Base-by-base conservation (phyloP, 2,329 filamentous ascomycete genomes). In the Fusarium duplospermum region DNA sequence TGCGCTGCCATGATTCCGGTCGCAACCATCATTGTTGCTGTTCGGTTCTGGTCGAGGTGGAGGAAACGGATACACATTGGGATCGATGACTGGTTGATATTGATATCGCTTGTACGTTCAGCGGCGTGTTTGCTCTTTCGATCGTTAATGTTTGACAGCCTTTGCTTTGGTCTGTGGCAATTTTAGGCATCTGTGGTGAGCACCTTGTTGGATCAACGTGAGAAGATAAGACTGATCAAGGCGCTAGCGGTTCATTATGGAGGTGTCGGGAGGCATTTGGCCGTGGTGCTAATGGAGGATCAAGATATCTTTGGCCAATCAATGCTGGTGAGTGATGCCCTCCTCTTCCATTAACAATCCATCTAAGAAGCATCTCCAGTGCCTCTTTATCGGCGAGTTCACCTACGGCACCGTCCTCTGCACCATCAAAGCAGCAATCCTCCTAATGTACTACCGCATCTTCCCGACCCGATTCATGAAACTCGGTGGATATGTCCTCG, bases 381-480 rank as follows among this genome's bases (percentile, higher is more conserved):
- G 57, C 33, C 47, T 69, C 1, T 47, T 68, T 2, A 20, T 69
- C 0, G 47, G 47, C 6, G 64, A 69, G 20, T 50, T 69, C 20
- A 66, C 47, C 9, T 69, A 69, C 24, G 64, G 64, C 4, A 52
- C 33, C 1, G 64, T 63, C 11, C 64, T 69, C 18, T 63, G 47
- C 20, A 58, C 57, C 1, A 63, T 58, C 13, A 69, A 69, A 20
- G 57, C 36, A 16, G 38, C 33, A 3, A 68, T 52, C 7, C 64
- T 68, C 0, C 14, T 58, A 1, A 68, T 36, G 57, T 58, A 58
- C 31, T 58, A 50, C 9, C 64, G 50, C 31, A 69, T 68, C 9
- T 69, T 69, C 20, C 66, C 64, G 0, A 67, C 66, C 0, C 38
- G 35, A 6, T 67, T 58, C 0, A 69, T 67, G 66, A 66, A 47